phyloP scores from a whole-genome alignment of 768 basidiomycete genomes.

The Xerocomellus dryophilus region DNA sequence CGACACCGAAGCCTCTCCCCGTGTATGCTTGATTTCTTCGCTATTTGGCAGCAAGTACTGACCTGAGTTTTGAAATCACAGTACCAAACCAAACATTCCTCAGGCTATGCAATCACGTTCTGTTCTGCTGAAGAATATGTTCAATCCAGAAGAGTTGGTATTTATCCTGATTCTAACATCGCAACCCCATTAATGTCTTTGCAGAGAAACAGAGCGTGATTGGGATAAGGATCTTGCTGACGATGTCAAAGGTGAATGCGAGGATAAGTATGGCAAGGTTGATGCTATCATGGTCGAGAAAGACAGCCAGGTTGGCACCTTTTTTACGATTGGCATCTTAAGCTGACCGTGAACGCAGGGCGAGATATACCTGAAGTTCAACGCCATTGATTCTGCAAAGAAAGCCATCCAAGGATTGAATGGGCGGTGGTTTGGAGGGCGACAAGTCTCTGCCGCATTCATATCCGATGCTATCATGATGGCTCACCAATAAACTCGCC shows the following conservation, averaged over 20 bases:
- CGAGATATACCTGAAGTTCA: constrained; percentile 96
- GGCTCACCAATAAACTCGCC: constrained; percentile 65
- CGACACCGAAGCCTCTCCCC: constrained; percentile 55
- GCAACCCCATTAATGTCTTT: constrained; percentile 7
- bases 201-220: constrained; percentile 89
- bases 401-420: constrained; percentile 87
- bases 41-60: constrained; percentile 1
- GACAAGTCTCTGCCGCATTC: constrained; percentile 81
- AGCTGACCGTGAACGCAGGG: constrained; percentile 52
- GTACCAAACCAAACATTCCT: constrained; percentile 75
- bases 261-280: constrained; percentile 85
- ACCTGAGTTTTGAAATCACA: constrained; percentile 30
- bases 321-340: not conserved
- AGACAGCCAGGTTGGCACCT: constrained; percentile 75
- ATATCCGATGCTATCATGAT: constrained; percentile 94
- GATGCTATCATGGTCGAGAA: constrained; percentile 89
- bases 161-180: not conserved
- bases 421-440: constrained; percentile 95
- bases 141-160: constrained; percentile 91
- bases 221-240: constrained; percentile 97
- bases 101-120: constrained; percentile 87
- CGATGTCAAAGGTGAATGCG: constrained; percentile 93
- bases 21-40: constrained; percentile 45
- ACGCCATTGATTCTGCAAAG: constrained; percentile 71
- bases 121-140: constrained; percentile 92